phyloP scores from a whole-genome alignment of 352 stramenopile species.

The Phytophthora macrochlamydospora region DNA sequence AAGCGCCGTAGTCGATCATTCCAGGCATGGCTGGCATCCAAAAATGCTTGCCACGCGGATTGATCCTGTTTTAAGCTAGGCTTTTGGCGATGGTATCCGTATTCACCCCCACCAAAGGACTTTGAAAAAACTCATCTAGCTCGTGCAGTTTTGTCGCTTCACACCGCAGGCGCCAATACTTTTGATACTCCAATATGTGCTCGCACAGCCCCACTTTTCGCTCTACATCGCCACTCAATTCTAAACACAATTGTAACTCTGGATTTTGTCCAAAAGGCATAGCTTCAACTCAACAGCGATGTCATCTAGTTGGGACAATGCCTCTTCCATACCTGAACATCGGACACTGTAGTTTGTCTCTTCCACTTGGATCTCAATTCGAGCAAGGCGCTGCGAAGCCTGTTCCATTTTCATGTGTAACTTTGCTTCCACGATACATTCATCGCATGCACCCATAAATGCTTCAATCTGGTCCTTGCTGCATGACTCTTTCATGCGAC shows the following conservation, averaged over 20 bases:
- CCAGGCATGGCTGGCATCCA: conserved; percentile 43
- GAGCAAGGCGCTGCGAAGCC: conserved; percentile 31
- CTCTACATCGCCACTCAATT: conserved; percentile 38
- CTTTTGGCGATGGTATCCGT: conserved; percentile 10
- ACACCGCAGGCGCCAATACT: conserved; percentile 48
- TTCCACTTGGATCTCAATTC: conserved; percentile 35
- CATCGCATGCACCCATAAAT: conserved; percentile 43
- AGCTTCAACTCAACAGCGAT: conserved; percentile 41
- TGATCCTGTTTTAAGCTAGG: conserved; percentile 23
- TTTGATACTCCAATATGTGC: conserved; percentile 46
- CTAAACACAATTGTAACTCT: conserved; percentile 35
- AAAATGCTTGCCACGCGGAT: conserved; percentile 38
- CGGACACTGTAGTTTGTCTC: conserved; percentile 49
- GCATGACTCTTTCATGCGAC: conserved; percentile 33
- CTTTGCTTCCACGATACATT: conserved; percentile 60
- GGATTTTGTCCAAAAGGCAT: conserved; percentile 52
- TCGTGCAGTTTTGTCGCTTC: conserved; percentile 61
- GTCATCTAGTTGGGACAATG: conserved; percentile 39
- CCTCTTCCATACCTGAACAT: conserved; percentile 38
- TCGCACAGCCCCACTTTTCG: conserved; percentile 38
- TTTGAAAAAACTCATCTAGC: conserved; percentile 65
- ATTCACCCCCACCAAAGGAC: conserved; percentile 10
- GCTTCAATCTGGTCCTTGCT: conserved; percentile 11
- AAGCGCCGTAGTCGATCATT: conserved; percentile 46
- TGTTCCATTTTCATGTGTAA: conserved; percentile 43